These are phyloP conservation scores for Zhuliangozyma blackwelliae DNA, from an alignment of 1,139 yeast genomes.

Conservation along the genomic window DNA sequence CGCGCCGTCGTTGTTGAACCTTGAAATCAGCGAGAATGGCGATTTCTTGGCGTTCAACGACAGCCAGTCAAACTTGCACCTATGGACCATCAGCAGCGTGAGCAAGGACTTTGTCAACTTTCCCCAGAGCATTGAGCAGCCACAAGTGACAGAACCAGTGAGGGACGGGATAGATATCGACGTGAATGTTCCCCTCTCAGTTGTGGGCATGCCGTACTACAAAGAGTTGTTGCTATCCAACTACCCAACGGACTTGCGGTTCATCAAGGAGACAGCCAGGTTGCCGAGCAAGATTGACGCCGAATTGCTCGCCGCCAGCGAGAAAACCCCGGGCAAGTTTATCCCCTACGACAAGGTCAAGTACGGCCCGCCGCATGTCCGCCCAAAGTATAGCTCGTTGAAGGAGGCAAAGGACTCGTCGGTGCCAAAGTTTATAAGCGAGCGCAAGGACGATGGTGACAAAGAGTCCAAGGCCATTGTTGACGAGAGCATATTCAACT, in stretches of 20 bases:
- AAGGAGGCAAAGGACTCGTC: slow-evolving; percentile 17
- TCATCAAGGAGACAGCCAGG: slow-evolving; percentile 49
- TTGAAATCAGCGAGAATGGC: slow-evolving; percentile 76
- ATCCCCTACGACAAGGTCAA: slow-evolving; percentile 52
- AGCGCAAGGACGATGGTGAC: slow-evolving; percentile 28
- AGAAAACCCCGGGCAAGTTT: slow-evolving; percentile 12
- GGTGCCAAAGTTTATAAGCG: slow-evolving; percentile 71
- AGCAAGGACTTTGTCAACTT: slow-evolving; percentile 41
- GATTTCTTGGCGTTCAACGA: slow-evolving; percentile 73
- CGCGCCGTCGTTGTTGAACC: slow-evolving; percentile 39
- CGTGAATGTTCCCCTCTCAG: slow-evolving; percentile 53
- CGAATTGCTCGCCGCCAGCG: slow-evolving; percentile 26
- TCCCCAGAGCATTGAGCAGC: slow-evolving; percentile 49
- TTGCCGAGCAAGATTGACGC: slow-evolving; percentile 44
- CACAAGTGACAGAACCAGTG: slow-evolving; percentile 30
- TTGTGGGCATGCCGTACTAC: slow-evolving; percentile 85
- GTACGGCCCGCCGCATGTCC: slow-evolving; percentile 51
- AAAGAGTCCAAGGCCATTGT: slow-evolving; percentile 9
- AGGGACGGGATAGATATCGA: slow-evolving; percentile 31
- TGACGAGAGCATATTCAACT: slow-evolving; percentile 27
- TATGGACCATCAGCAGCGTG: slow-evolving; percentile 57
- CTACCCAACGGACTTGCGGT: slow-evolving; percentile 63
- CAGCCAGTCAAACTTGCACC: slow-evolving; percentile 56
- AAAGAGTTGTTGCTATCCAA: slow-evolving; percentile 74
- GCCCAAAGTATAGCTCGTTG: slow-evolving; percentile 44